Conservation (phyloP, 345 rosid genomes). For the Raphanus raphanistrum region DNA sequence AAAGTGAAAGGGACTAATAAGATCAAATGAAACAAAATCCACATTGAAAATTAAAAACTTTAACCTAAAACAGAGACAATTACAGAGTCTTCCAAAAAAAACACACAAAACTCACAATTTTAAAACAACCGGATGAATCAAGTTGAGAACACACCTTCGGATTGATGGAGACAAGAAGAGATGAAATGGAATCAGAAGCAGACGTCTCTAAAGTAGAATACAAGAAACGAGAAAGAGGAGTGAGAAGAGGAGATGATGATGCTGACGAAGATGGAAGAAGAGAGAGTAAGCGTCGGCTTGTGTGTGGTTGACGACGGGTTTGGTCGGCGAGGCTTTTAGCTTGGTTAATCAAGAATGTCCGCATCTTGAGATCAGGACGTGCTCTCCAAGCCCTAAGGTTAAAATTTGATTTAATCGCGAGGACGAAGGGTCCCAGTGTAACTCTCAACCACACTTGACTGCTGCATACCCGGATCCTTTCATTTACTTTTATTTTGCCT, state of each 20-base stretch:
- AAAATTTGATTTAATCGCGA: neutral
- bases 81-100: neutral
- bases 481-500: conserved; percentile 3
- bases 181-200: conserved; percentile 32
- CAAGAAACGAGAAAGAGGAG: conserved; percentile 44
- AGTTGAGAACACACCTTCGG: conserved; percentile 61
- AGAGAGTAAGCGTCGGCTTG: conserved; percentile 7
- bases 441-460: neutral
- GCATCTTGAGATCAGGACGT: conserved; percentile 42
- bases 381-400: neutral
- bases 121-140: conserved; percentile 1
- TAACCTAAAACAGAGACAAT: neutral
- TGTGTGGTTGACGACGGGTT: conserved; percentile 31
- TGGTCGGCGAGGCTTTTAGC: conserved; percentile 34
- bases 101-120: neutral
- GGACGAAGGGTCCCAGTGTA: neutral
- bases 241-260: neutral
- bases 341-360: conserved; percentile 50
- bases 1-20: no score
- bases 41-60: neutral
- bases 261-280: neutral
- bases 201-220: conserved; percentile 43
- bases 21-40: neutral
- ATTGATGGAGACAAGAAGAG: conserved; percentile 48
- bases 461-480: neutral